These are phyloP conservation scores for Triglochin maritima DNA, from an alignment of 106 monocot genomes.

Conservation along the genomic window DNA sequence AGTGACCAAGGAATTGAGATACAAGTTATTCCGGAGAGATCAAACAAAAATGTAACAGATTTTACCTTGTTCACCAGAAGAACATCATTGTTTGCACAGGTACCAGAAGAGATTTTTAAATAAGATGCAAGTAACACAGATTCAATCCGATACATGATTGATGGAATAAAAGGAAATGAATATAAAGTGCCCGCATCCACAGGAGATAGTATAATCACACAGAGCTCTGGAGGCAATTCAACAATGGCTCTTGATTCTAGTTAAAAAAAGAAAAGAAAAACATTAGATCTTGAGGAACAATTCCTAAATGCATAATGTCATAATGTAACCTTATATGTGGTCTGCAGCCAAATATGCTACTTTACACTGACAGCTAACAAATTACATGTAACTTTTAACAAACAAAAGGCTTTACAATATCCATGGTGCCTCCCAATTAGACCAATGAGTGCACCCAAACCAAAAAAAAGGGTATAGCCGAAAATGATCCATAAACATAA, in stretches of 20 bases:
- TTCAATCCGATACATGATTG: conserved; percentile 52
- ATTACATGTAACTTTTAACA: too few relatives aligned
- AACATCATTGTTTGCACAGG: conserved; percentile 21
- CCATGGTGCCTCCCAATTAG: too few relatives aligned
- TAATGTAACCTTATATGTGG: too few relatives aligned
- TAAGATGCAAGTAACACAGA: conserved; percentile 37
- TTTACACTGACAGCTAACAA: too few relatives aligned
- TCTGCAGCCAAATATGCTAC: too few relatives aligned
- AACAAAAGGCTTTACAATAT: too few relatives aligned
- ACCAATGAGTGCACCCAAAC: too few relatives aligned
- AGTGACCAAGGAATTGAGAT: neutral
- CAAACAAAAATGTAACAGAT: neutral
- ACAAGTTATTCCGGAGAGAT: neutral
- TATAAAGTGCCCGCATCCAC: conserved; percentile 21
- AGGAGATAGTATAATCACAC: conserved; percentile 37
- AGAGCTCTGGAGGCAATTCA: conserved; percentile 69
- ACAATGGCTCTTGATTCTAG: conserved; percentile 7
- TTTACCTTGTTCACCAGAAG: conserved; percentile 37
- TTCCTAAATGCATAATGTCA: too few relatives aligned
- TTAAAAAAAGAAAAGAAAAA: neutral
- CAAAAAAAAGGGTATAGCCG: too few relatives aligned
- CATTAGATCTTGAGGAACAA: neutral
- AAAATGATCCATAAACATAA: neutral
- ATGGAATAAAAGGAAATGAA: conserved; percentile 37
- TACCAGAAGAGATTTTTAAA: conserved; percentile 16